phyloP scores from a whole-genome alignment of 371 early-diverging fungal genomes.

The Enterospora canceri region DNA sequence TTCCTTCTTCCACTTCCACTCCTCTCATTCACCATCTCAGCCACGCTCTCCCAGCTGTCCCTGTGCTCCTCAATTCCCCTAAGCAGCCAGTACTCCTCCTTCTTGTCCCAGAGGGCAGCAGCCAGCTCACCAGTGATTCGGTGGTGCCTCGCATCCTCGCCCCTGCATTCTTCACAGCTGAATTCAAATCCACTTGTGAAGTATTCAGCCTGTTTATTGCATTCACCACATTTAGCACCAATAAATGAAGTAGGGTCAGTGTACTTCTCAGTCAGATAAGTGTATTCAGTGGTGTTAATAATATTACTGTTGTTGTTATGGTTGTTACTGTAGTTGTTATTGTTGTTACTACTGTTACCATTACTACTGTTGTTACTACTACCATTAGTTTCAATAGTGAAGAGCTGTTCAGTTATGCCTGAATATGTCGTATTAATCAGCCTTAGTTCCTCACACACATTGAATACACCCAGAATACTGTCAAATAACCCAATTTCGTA shows the following conservation, averaged over 20 bases:
- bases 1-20: conserved; percentile 43
- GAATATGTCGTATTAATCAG: not conserved
- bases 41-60: conserved; percentile 83
- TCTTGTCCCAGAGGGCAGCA: conserved; percentile 69
- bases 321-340: not conserved
- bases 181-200: conserved; percentile 19
- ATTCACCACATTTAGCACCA: not conserved
- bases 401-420: not conserved
- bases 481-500: not conserved
- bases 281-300: not conserved
- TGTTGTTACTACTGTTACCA: not conserved
- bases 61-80: conserved; percentile 79
- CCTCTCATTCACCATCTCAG: conserved; percentile 65
- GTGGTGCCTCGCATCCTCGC: conserved; percentile 30
- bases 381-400: not conserved
- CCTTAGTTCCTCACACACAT: not conserved
- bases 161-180: conserved; percentile 41
- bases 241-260: not conserved
- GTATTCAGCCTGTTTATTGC: not conserved
- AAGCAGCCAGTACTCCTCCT: conserved; percentile 75
- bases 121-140: conserved; percentile 23
- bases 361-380: not conserved
- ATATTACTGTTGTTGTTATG: not conserved
- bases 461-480: not conserved
- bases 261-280: not conserved